Percentiles rank a stretch among this genome's conserved stretches.
These are phyloP conservation scores for Ceratobasidium sp. DNA, from an alignment of 1,284 basidiomycete species.

Conservation along the genomic window DNA sequence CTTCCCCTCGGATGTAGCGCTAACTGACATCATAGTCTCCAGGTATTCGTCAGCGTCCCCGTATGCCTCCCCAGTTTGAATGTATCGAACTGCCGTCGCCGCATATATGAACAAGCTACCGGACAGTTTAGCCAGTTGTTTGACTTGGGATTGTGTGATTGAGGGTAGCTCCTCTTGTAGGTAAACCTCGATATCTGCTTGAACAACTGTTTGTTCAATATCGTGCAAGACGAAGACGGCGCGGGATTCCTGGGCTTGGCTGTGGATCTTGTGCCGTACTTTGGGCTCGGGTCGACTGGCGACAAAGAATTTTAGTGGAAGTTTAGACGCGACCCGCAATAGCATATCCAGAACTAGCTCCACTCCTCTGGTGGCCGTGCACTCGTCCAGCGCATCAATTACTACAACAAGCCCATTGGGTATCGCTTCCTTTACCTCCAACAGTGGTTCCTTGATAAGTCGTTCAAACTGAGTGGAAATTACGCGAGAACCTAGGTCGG, in stretches of 20 bases:
- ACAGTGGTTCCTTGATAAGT: not conserved
- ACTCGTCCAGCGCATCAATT: not conserved
- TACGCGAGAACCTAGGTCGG: not conserved
- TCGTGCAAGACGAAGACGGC: not conserved
- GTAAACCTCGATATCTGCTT: no score
- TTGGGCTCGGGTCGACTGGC: not conserved
- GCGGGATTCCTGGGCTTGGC: not conserved
- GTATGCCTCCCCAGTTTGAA: not conserved
- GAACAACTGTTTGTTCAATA: not conserved
- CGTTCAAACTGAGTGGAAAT: not conserved
- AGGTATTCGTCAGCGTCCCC: not conserved
- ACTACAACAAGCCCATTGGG: not conserved
- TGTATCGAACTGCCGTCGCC: not conserved
- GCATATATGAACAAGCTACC: slow-evolving; percentile 12
- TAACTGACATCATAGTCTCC: not conserved
- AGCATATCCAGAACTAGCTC: not conserved
- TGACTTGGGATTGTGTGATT: no score
- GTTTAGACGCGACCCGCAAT: no score
- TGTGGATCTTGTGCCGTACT: not conserved
- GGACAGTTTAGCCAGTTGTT: not conserved
- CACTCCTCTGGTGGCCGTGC: not conserved
- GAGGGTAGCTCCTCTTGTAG: no score
- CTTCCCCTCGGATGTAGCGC: not conserved
- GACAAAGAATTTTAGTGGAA: not conserved
- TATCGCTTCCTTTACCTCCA: not conserved